phyloP scores from a whole-genome alignment of 176 grass and related monocot genomes.

The Hyparrhenia diplandra region DNA sequence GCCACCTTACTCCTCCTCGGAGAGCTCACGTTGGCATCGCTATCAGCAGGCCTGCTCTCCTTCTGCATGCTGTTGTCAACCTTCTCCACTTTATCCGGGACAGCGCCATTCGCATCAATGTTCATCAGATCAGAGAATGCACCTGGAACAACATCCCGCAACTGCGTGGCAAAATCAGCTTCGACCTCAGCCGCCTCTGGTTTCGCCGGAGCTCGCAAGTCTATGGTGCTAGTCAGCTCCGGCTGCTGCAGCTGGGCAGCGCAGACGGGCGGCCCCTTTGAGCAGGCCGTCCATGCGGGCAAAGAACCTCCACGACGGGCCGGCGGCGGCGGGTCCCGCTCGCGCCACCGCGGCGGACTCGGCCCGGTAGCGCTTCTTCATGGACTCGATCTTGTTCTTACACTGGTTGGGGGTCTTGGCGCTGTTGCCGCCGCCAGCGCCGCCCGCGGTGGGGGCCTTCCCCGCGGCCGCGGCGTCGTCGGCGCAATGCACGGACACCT shows the following conservation, averaged over 20 bases:
- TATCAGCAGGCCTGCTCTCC: constrained; percentile 38
- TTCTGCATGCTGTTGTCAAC: constrained; percentile 21
- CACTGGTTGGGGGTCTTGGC: constrained; percentile 85
- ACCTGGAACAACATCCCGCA: constrained; percentile 13
- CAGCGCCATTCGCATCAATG: constrained; percentile 30
- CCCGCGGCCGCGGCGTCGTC: neutral
- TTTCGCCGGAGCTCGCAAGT: constrained; percentile 37
- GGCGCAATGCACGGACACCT: constrained; percentile 61
- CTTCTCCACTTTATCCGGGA: constrained; percentile 38
- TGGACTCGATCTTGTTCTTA: constrained; percentile 99
- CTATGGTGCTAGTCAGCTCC: neutral
- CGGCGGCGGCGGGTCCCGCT: constrained; percentile 2
- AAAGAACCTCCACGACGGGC: constrained; percentile 77
- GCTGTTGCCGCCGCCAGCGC: constrained; percentile 12
- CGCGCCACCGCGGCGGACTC: constrained; percentile 48
- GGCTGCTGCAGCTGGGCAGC: neutral
- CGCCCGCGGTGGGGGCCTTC: neutral
- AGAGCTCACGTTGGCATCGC: constrained; percentile 37
- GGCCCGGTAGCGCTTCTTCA: constrained; percentile 93
- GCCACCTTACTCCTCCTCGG: constrained; percentile 50
- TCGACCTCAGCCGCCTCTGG: constrained; percentile 47
- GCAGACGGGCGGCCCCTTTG: neutral
- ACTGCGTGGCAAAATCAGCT: constrained; percentile 25
- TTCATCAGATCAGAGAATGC: constrained; percentile 28
- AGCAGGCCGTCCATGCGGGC: constrained; percentile 59